Percentiles rank a stretch among this genome's conserved stretches.
Conservation (phyloP, 306 rosid genomes). For the Vigna angularis region DNA sequence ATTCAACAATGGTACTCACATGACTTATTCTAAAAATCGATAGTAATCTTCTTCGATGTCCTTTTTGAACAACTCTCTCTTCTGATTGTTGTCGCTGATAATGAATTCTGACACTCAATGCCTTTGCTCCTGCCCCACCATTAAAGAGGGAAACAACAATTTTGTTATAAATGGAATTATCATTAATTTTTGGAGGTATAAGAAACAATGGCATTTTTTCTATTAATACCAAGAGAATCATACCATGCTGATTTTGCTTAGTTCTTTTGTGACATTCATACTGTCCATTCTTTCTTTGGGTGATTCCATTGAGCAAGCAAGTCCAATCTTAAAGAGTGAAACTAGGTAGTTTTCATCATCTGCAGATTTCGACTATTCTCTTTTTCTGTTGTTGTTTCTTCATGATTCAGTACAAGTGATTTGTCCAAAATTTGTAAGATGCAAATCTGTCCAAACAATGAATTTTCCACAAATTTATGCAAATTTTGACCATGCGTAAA, state of each 20-base stretch:
- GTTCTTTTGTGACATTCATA: neutral
- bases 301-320: neutral
- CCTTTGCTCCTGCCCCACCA: no score
- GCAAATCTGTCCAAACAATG: neutral
- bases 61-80: no score
- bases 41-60: no score
- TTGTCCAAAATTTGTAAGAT: neutral
- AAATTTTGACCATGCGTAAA: neutral
- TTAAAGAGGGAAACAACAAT: no score
- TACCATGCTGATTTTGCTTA: neutral
- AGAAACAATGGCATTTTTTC: no score
- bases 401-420: neutral
- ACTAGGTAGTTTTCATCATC: neutral
- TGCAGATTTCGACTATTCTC: neutral
- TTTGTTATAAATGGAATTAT: neutral
- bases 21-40: no score
- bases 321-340: neutral
- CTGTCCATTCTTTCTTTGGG: neutral
- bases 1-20: no score
- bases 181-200: neutral
- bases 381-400: neutral
- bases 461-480: neutral
- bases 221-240: neutral
- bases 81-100: no score
- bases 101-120: no score